Conservation (phyloP, 2,329 filamentous ascomycete genomes). For the Aspergillus sp. region DNA sequence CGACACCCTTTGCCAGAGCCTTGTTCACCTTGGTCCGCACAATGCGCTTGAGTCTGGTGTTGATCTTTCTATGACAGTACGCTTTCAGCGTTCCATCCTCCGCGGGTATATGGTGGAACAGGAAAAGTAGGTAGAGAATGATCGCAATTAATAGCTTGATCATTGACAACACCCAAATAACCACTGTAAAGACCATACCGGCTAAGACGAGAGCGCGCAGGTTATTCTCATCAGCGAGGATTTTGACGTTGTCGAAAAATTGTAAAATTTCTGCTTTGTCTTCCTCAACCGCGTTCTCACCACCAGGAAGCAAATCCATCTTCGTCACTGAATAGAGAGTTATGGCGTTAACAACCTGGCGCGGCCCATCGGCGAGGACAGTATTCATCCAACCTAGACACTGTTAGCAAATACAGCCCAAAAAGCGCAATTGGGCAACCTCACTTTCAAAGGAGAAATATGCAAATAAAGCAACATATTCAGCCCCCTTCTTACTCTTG, state of each 20-base stretch:
- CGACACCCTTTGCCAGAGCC: slow-evolving; percentile 75
- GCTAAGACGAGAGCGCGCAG: slow-evolving; percentile 80
- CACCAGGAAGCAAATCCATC: slow-evolving; percentile 67
- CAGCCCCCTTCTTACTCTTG: slow-evolving; percentile 84
- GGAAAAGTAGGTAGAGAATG: slow-evolving; percentile 80
- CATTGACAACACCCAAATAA: slow-evolving; percentile 84
- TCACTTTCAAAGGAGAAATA: slow-evolving; percentile 75
- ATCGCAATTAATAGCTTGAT: slow-evolving; percentile 71
- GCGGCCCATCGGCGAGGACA: slow-evolving; percentile 85
- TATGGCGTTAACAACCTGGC: slow-evolving; percentile 85
- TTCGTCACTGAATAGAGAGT: slow-evolving; percentile 84
- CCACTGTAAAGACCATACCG: slow-evolving; percentile 86
- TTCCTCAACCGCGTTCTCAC: slow-evolving; percentile 51
- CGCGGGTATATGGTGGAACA: slow-evolving; percentile 87
- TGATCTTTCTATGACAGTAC: slow-evolving; percentile 91
- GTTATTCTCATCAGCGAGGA: slow-evolving; percentile 70
- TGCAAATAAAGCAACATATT: slow-evolving; percentile 87
- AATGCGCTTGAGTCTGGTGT: slow-evolving; percentile 78
- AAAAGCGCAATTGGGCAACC: slow-evolving; percentile 6
- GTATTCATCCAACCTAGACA: slow-evolving; percentile 78
- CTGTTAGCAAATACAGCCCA: background rate
- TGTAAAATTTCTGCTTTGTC: slow-evolving; percentile 66
- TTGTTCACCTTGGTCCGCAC: slow-evolving; percentile 86
- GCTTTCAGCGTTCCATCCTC: slow-evolving; percentile 76
- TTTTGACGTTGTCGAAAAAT: slow-evolving; percentile 80